Evolutionary conservation across 2,329 filamentous ascomycete species (phyloP), one percentile per base, ranked within the genome.

Genomic region (Pyrenochaeta sp.): DNA sequence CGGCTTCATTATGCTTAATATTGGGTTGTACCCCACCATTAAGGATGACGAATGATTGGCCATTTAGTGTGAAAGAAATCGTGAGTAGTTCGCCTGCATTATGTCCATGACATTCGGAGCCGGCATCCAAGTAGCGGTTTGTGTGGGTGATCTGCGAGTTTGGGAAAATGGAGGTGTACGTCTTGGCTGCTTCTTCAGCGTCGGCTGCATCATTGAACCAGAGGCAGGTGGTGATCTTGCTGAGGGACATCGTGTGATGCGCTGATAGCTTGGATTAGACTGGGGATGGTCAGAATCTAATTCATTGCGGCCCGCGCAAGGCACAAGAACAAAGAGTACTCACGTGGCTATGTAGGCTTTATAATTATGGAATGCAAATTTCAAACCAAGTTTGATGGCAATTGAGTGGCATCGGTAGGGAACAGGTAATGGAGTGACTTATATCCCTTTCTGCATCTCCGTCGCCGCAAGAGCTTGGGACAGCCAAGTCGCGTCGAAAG

Each of bases 151-250:
- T 73, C n/a, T 67, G 64, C 43, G 76, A 77, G 56, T 78, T 67
- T 7, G 68, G 58, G 56, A 81, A 81, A 67, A 79, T 66, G 53
- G 75, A 75, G 40, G 70, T 68, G 69, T 80, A 81, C 64, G 72
- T 66, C 6, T 75, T 70, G 35, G 78, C 78, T 15, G 78, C 79
- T 44, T 78, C 77, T 52, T 77, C 71, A 15, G 36, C n/a, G 11
- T 15, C 7, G 14, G 75, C 78, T n/a, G 76, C 54, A 60, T 64
- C 67, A 57, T 78, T 64, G 50, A 80, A 79, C 78, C 78, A 80
- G 61, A 81, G 76, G 46, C 67, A 74, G 39, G 66, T 68, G 29
- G 65, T 71, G 45, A 74, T 46, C 27, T 55, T 57, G 40, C 32
- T 35, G 32, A 35, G 32, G 15, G 32, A 35, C 32, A n/a, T 52